Base-by-base conservation (phyloP, 148 eudicot species). In the Pharnaceum exiguum region DNA sequence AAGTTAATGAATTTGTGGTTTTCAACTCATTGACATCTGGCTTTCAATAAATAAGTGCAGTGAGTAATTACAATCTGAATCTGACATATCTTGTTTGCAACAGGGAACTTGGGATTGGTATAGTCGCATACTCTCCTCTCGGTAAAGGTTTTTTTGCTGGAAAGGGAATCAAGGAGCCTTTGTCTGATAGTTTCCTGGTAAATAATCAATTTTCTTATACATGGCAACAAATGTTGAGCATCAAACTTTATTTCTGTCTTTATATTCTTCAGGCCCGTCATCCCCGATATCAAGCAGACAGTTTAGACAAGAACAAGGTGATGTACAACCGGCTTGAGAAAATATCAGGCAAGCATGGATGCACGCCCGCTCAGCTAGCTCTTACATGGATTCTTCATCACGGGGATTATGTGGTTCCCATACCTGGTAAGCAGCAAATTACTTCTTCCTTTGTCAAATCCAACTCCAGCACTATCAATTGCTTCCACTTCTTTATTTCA, bases 131-230 rank as follows among this genome's bases (percentile, higher is more conserved):
- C 63, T 31, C 64, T 49, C 74, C 74, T 7, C 74, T 70, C 11
- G 74, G 74, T 7, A 44, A 64, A n/a, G 74, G 74, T 24, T 63
- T 70, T 63, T 62, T 70, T 2, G 74, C 63, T 31, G 78, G 78
- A 11, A 69, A 65, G 45, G 74, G 66, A 13, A 55, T 74, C 28
- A 51, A 47, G 35, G 71, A 65, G 28, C 32, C 74, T 54, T 39
- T 74, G 51, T 67, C 74, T 19, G 70, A 53, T 7, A 59, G 70
- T 49, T 74, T 64, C 67, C 44, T 74, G 78, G 73, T 74, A 68
- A 30, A 6, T 9, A 26, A 11, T 24, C 28, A 3, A 19, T 1
- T 10, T 48, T 47, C 11, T 17, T 16, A n/a, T 13, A 2, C 18
- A 15, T 27, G n/a, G 6, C 13, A 3, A 17, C 28, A 3, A 12